Conservation (phyloP, 163 green algal species). For the Chlorella variabilis region DNA sequence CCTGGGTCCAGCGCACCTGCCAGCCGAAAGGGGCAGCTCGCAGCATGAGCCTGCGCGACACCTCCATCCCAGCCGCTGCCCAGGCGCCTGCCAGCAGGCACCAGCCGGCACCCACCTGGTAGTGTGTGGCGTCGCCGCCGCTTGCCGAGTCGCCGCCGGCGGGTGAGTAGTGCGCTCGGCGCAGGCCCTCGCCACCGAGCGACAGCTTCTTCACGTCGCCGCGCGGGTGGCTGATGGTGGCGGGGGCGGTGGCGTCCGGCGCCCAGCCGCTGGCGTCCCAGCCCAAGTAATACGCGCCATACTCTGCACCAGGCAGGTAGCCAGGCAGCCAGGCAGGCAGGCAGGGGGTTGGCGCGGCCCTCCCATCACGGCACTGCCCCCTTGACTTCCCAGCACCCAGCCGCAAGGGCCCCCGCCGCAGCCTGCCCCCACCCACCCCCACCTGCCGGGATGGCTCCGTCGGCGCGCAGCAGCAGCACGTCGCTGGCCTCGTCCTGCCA, state of each 20-base stretch:
- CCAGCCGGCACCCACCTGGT: background rate
- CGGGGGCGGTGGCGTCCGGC: background rate
- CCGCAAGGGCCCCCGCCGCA: too few species aligned
- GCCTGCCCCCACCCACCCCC: too few species aligned
- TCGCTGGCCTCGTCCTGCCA: slow-evolving; percentile 21
- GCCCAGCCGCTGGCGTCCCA: slow-evolving; percentile 24
- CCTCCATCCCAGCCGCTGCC: too few species aligned
- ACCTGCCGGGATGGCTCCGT: background rate
- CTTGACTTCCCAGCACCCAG: too few species aligned
- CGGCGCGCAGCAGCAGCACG: slow-evolving; percentile 24
- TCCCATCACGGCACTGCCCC: too few species aligned
- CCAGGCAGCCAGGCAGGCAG: background rate
- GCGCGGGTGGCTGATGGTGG: background rate
- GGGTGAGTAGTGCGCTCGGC: background rate
- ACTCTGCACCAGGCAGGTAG: background rate
- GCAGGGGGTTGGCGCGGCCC: too few species aligned
- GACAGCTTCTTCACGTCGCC: slow-evolving; percentile 13
- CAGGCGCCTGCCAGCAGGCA: background rate
- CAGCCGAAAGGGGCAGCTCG: too few species aligned
- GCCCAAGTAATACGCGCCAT: background rate
- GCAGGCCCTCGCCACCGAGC: background rate
- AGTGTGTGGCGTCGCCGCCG: background rate
- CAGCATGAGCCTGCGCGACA: too few species aligned
- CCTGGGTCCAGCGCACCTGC: slow-evolving; percentile 9
- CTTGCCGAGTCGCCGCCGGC: background rate